Conservation (phyloP, 208 protist species). For the Leishmania guyanensis region DNA sequence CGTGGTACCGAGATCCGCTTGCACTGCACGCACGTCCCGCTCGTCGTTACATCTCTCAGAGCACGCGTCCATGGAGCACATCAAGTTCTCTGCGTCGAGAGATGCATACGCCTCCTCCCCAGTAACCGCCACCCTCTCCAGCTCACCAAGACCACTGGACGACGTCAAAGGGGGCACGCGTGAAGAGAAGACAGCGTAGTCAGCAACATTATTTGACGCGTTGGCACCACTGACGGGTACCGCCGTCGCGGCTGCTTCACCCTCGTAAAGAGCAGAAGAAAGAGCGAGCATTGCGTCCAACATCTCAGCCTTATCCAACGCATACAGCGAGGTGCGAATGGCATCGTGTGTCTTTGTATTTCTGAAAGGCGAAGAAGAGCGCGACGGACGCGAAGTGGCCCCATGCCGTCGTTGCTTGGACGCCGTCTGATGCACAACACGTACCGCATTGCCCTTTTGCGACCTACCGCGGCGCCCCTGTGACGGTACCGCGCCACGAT, state of each 20-base stretch:
- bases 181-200: neutral
- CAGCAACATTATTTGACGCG: too few species aligned
- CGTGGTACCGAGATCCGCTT: neutral
- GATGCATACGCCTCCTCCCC: constrained; percentile 21
- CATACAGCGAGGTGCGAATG: neutral
- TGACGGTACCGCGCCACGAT: neutral
- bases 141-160: neutral
- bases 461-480: neutral
- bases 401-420: neutral
- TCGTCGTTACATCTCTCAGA: neutral
- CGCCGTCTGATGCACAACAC: neutral
- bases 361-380: neutral
- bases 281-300: constrained; percentile 19
- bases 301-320: neutral
- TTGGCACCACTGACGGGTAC: neutral
- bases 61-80: constrained; percentile 10
- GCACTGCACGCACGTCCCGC: neutral
- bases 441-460: neutral
- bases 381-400: neutral
- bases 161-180: neutral
- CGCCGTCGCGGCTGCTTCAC: constrained; percentile 17
- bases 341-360: neutral
- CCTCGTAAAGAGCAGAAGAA: constrained; percentile 26
- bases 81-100: constrained; percentile 14
- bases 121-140: neutral